Evolutionary conservation across 371 early-diverging fungal genomes (phyloP), one percentile per base, ranked within the genome.

Genomic region (Mucor lusitanicus): DNA sequence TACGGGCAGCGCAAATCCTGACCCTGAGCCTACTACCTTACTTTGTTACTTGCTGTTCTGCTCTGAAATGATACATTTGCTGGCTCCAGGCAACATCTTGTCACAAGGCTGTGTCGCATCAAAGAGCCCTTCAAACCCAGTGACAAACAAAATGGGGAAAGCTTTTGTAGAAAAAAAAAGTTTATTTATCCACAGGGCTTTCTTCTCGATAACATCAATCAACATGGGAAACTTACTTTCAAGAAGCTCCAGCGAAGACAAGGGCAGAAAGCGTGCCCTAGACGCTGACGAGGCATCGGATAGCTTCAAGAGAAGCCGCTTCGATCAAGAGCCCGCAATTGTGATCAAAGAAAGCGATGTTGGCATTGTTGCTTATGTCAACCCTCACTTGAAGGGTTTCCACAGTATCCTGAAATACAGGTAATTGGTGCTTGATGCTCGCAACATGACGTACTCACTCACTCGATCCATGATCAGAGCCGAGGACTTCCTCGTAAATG

Each of bases 401-500:
- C 87, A 82, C 15, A 92, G 89, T 48, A 87, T 92, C 54, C 83
- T 97, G 33, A 94, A 94, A 68, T 84, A 91, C 40, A 85, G 92
- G 88, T 94, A 85, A 39, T 19, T 27, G 19, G 40, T 44, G 11
- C 39, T 32, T 35, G 40, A 39, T 21, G 44, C 19, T 32, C 28
- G 28, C 35, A 30, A 53, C 39, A 59, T 61, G 25, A n/a, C n/a
- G n/a, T n/a, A n/a, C n/a, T n/a, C 15, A 17, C 27, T n/a, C 13
- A 6, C 27, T 28, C 30, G 30, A 54, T 64, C 33, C 23, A 7
- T 33, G 30, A 23, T 62, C 56, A 84, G 88, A 56, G 80, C 75
- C 30, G 77, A 87, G 2, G 98, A 98, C 77, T 98, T 98, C 75
- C 73, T 95, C 33, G 98, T 98, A n/a, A 90, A 93, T 80, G 98